phyloP scores from a whole-genome alignment of 176 grass and related monocot species.

The Hordeum vulgare region MorexV3_pseudomolecules_assembly NC_058521.1:597519636-597520135 shows the following conservation, averaged over 20 bases:
- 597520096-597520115: too few species aligned
- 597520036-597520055: background rate
- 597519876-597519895: slow-evolving; percentile 1
- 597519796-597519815: slow-evolving; percentile 22
- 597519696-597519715: background rate
- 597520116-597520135: too few species aligned
- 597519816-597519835: background rate
- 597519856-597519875: slow-evolving; percentile 24
- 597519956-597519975: slow-evolving; percentile 10
- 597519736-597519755: background rate
- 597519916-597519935: slow-evolving; percentile 7
- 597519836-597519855: slow-evolving; percentile 25
- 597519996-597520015: slow-evolving; percentile 27
- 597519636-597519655: too few species aligned
- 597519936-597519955: background rate
- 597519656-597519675: background rate
- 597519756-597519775: slow-evolving; percentile 28
- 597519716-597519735: background rate
- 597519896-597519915: slow-evolving; percentile 19
- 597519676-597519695: slow-evolving; percentile 32
- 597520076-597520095: background rate
- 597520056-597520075: background rate
- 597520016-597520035: background rate
- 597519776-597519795: slow-evolving; percentile 46
- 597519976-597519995: background rate